Percentiles rank a stretch among this genome's conserved stretches.
These are phyloP conservation scores for Eutypa lata DNA, from an alignment of 2,329 filamentous ascomycete genomes.

Conservation along the genomic window DNA sequence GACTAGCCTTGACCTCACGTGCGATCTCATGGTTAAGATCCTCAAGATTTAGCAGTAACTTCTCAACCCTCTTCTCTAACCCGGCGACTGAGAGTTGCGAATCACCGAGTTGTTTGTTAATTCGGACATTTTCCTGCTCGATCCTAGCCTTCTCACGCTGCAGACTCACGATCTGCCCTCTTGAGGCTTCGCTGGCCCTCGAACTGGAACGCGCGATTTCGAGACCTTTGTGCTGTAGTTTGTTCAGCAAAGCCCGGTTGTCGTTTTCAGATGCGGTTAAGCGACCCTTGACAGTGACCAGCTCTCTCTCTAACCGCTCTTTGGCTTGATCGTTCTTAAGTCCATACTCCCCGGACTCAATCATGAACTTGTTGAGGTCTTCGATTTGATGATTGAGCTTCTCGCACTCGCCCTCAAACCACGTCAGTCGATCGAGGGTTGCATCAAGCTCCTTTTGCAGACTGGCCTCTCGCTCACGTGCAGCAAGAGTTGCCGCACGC, in stretches of 20 bases:
- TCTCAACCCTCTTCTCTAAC: slow-evolving; percentile 91
- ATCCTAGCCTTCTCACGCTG: slow-evolving; percentile 79
- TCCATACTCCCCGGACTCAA: slow-evolving; percentile 85
- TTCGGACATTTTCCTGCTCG: slow-evolving; percentile 77
- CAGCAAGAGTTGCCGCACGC: slow-evolving; percentile 71
- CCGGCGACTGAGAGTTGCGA: slow-evolving; percentile 78
- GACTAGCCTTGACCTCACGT: slow-evolving; percentile 82
- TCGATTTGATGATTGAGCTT: slow-evolving; percentile 79
- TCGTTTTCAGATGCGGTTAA: slow-evolving; percentile 93
- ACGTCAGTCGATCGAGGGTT: slow-evolving; percentile 71
- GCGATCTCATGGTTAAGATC: slow-evolving; percentile 91
- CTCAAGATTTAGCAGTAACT: slow-evolving; percentile 81
- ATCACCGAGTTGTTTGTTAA: slow-evolving; percentile 83
- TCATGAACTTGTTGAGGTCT: slow-evolving; percentile 80
- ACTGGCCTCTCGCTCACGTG: slow-evolving; percentile 75
- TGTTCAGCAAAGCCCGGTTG: slow-evolving; percentile 91
- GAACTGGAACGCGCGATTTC: slow-evolving; percentile 91
- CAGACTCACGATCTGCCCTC: slow-evolving; percentile 70
- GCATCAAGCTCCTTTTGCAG: slow-evolving; percentile 78
- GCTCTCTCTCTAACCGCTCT: slow-evolving; percentile 84
- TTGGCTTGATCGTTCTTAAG: slow-evolving; percentile 91
- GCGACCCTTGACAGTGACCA: slow-evolving; percentile 86
- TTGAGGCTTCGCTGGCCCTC: slow-evolving; percentile 77
- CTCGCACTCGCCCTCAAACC: slow-evolving; percentile 75
- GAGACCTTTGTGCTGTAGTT: slow-evolving; percentile 93